Conservation (phyloP, 2,329 filamentous ascomycete species). For the Paecilomyces sp. region DNA sequence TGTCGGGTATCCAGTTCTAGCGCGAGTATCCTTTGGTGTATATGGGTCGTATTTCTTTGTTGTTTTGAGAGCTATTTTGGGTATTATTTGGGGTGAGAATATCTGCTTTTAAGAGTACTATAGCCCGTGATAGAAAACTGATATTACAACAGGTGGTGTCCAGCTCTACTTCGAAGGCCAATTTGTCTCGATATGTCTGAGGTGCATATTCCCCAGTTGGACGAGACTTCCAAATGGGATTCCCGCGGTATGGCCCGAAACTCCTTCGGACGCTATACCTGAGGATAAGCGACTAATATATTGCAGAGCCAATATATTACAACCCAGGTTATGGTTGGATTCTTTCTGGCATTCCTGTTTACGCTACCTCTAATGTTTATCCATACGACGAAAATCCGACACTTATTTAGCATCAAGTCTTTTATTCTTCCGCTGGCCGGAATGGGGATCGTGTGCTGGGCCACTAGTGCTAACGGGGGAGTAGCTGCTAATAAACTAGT, state of each 20-base stretch:
- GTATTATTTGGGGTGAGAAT: conserved; percentile 12
- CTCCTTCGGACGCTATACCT: no score
- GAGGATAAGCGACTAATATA: not conserved
- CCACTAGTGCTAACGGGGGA: conserved; percentile 18
- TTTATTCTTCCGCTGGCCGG: conserved; percentile 27
- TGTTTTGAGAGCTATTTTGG: conserved; percentile 9
- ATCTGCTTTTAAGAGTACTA: not conserved
- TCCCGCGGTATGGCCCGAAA: no score
- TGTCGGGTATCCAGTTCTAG: conserved; percentile 13
- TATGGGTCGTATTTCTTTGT: conserved; percentile 13
- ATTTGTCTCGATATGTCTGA: conserved; percentile 18
- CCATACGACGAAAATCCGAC: conserved; percentile 28
- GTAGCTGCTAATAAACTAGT: conserved; percentile 11
- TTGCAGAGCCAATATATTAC: conserved; percentile 15
- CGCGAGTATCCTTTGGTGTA: conserved; percentile 11
- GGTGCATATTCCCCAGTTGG: conserved; percentile 19
- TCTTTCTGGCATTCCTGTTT: conserved; percentile 16
- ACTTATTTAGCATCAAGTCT: conserved; percentile 30
- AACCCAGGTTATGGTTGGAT: conserved; percentile 15
- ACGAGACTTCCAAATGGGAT: conserved; percentile 15
- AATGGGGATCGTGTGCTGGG: conserved; percentile 31
- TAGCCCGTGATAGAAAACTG: no score
- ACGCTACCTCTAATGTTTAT: conserved; percentile 23
- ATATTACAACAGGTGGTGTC: conserved; percentile 10
- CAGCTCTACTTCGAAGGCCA: conserved; percentile 14